Base-by-base conservation (phyloP, 2,329 filamentous ascomycete genomes). In the Trichothecium sympodiale region DNA sequence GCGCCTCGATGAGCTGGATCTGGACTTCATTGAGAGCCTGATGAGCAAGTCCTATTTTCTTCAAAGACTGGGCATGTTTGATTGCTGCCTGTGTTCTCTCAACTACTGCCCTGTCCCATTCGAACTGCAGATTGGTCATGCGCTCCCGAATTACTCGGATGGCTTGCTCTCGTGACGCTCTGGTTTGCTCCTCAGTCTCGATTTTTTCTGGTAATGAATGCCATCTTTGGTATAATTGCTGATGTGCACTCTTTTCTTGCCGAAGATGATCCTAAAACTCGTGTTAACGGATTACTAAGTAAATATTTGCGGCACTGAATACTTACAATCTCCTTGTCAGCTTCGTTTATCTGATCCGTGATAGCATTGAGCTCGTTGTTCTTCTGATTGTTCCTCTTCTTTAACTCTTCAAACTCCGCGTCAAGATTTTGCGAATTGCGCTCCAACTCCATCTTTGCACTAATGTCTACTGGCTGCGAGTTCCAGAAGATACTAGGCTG, bases 1-100 rank as follows among this genome's bases (percentile, higher is more conserved):
- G 56, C 2, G 86, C 88, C 62, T 98, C 91, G 20, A 93, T 71
- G 1, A 73, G 61, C 41, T 77, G 68, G 31, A 95, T 67, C 45
- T 83, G 72, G 2, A 74, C 76, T 47, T 88, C 77, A 13, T 88
- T 57, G 9, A 85, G 60, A 12, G 71, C 69, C 31, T 79, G 67
- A 35, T 83, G 75, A 5, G 75, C 67, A 33, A 64, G 56, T 12
- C 74, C 72, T 31, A 94, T 69, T 15, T 58, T 51, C n/a, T 70
- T 67, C 7, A 93, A 69, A 4, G 73, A 63, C 43, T 72, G 68
- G 54, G 78, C 62, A 45, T 71, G 69, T 29, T 56, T 50, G 25
- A 80, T 52, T 18, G 67, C 61, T 5, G 68, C 58, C 40, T 69
- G 62, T 8, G 70, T 72, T 50, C 77, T 78, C 41, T 69, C 55